Percentiles rank a stretch among this genome's conserved stretches.
Conservation (phyloP, 1,284 basidiomycete species). For the Pseudozyma hubeiensis region DNA sequence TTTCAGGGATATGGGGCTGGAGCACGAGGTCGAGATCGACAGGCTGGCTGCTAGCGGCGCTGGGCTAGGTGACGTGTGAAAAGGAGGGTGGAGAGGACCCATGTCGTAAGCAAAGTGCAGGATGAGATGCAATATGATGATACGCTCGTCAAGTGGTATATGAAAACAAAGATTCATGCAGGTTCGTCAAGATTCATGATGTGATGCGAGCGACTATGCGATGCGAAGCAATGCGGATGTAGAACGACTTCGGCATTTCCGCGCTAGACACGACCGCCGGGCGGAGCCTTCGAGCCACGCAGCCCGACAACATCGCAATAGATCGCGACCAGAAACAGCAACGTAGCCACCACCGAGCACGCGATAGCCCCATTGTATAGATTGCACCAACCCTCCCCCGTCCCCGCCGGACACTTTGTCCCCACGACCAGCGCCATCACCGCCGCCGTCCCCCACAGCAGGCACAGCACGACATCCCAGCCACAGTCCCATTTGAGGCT, state of each 20-base stretch:
- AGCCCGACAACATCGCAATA: slow-evolving; percentile 46
- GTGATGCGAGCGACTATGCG: neutral
- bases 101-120: no score
- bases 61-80: slow-evolving; percentile 25
- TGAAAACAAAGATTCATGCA: no score
- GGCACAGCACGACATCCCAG: slow-evolving; percentile 50
- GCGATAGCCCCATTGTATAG: slow-evolving; percentile 58
- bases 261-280: slow-evolving; percentile 26
- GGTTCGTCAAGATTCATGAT: no score
- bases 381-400: slow-evolving; percentile 53
- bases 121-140: neutral
- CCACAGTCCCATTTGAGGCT: slow-evolving; percentile 46
- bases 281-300: slow-evolving; percentile 30
- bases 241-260: neutral
- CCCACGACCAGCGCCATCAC: slow-evolving; percentile 48
- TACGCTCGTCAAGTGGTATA: no score
- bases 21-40: slow-evolving; percentile 44
- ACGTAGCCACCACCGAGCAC: slow-evolving; percentile 35
- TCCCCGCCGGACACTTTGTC: slow-evolving; percentile 42
- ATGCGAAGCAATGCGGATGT: slow-evolving; percentile 2
- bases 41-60: slow-evolving; percentile 20
- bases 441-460: slow-evolving; percentile 50
- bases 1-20: slow-evolving; percentile 48
- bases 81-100: neutral
- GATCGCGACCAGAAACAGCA: slow-evolving; percentile 33